These are phyloP conservation scores for Mesotaenium endlicherianum DNA, from an alignment of 139 green algal species.

Conservation along the genomic window DNA sequence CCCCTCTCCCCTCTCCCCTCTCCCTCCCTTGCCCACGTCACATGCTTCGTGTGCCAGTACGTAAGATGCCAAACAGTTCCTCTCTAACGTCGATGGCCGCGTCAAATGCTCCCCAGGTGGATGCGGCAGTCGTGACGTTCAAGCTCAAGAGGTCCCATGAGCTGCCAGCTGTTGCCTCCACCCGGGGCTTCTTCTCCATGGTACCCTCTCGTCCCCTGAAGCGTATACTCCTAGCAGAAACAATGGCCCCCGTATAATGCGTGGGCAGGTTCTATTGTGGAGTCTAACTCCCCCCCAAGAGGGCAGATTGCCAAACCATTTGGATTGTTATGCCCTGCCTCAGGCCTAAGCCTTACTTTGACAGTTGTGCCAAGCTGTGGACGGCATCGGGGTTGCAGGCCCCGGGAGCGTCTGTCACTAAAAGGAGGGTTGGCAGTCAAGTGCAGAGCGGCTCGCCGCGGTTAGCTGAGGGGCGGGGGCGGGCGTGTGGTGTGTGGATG, in stretches of 20 bases:
- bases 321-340: neutral
- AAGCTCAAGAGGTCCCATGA: constrained; percentile 54
- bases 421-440: neutral
- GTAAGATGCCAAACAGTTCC: too few species aligned
- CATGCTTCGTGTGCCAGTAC: too few species aligned
- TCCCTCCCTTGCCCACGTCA: too few species aligned
- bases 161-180: neutral
- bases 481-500: neutral
- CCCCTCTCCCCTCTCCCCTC: too few species aligned
- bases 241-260: neutral
- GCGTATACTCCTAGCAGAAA: too few species aligned
- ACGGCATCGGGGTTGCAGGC: neutral
- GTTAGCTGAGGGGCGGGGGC: neutral
- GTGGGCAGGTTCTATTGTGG: neutral
- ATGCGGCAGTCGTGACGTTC: constrained; percentile 81
- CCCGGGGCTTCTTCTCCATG: constrained; percentile 11
- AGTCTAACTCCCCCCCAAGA: neutral
- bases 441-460: neutral
- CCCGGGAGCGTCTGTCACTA: neutral
- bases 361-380: neutral
- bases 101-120: constrained; percentile 60
- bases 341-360: neutral
- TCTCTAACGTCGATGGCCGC: too few species aligned
- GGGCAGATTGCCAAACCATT: neutral
- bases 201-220: neutral